Conservation (phyloP, 192 early-diverging fungal species). For the Coemansia biformis region DNA sequence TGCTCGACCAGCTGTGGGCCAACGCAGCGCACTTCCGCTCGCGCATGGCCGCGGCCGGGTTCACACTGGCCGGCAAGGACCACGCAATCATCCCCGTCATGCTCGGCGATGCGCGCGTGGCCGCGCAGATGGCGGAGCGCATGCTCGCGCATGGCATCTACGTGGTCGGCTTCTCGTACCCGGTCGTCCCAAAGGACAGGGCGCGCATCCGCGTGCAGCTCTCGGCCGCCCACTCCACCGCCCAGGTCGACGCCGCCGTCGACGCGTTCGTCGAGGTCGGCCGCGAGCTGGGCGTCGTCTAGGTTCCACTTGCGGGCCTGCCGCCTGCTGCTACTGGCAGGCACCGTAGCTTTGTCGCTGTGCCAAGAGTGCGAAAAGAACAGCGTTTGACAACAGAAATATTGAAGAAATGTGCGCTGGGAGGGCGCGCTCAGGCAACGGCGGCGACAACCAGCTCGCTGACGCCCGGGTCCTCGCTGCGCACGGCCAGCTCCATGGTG, state of each 20-base stretch:
- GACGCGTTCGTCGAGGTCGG: constrained; percentile 54
- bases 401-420: too few species aligned
- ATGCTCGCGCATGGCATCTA: constrained; percentile 53
- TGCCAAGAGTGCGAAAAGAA: too few species aligned
- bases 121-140: constrained; percentile 50
- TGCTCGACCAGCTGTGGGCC: constrained; percentile 54
- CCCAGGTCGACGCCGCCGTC: constrained; percentile 50
- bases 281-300: constrained; percentile 38
- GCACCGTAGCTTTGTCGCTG: too few species aligned
- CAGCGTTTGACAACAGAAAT: too few species aligned
- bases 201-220: constrained; percentile 58
- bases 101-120: constrained; percentile 54
- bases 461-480: constrained; percentile 62
- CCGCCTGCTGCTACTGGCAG: too few species aligned
- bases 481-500: constrained; percentile 84
- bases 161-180: constrained; percentile 58
- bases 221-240: constrained; percentile 49
- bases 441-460: constrained; percentile 73
- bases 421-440: constrained; percentile 56
- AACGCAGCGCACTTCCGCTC: constrained; percentile 59
- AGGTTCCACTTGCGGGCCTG: too few species aligned
- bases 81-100: constrained; percentile 58
- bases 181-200: constrained; percentile 54
- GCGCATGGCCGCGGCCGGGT: constrained; percentile 57
- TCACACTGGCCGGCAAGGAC: constrained; percentile 57